Percentiles rank a stretch among this genome's conserved stretches.
These are phyloP conservation scores for Saccharomycopsis sp. DNA, from an alignment of 805 yeast species.

Conservation along the genomic window DNA sequence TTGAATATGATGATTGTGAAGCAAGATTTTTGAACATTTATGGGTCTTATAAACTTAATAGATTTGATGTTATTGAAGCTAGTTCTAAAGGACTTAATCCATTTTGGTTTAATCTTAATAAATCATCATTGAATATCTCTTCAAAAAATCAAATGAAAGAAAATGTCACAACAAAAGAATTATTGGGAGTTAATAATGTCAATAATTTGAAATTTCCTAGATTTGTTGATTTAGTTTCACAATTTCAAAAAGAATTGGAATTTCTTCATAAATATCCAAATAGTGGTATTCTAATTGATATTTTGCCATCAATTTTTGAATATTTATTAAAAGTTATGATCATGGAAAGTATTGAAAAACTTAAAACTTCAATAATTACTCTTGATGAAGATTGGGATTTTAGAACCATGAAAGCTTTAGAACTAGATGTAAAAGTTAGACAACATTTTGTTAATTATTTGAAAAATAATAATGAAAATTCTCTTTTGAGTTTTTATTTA, in stretches of 20 bases:
- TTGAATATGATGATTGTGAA: slow-evolving; percentile 55
- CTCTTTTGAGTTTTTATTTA: background rate
- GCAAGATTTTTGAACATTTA: slow-evolving; percentile 59
- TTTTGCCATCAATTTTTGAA: slow-evolving; percentile 34
- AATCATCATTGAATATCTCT: slow-evolving; percentile 27
- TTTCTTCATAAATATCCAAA: slow-evolving; percentile 19
- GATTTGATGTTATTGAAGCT: slow-evolving; percentile 71
- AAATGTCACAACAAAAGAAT: slow-evolving; percentile 28
- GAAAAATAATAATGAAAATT: background rate
- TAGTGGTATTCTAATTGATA: slow-evolving; percentile 22
- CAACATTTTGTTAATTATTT: slow-evolving; percentile 21
- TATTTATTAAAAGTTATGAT: slow-evolving; percentile 52
- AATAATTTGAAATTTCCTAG: slow-evolving; percentile 42
- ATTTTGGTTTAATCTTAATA: slow-evolving; percentile 55
- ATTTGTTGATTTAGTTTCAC: slow-evolving; percentile 31
- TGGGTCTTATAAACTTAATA: slow-evolving; percentile 47
- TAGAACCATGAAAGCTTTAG: slow-evolving; percentile 59
- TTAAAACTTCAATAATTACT: slow-evolving; percentile 42
- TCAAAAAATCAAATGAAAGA: background rate
- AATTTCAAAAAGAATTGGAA: slow-evolving; percentile 24
- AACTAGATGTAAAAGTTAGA: slow-evolving; percentile 46
- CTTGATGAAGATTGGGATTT: slow-evolving; percentile 68
- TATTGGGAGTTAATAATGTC: slow-evolving; percentile 29
- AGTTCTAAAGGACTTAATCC: slow-evolving; percentile 76
- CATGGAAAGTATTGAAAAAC: slow-evolving; percentile 40